A percentile compares a stretch with the other conserved stretches of the same genome.
phyloP scores from a whole-genome alignment of 768 basidiomycete species.

The Pulveroboletus sp. region DNA sequence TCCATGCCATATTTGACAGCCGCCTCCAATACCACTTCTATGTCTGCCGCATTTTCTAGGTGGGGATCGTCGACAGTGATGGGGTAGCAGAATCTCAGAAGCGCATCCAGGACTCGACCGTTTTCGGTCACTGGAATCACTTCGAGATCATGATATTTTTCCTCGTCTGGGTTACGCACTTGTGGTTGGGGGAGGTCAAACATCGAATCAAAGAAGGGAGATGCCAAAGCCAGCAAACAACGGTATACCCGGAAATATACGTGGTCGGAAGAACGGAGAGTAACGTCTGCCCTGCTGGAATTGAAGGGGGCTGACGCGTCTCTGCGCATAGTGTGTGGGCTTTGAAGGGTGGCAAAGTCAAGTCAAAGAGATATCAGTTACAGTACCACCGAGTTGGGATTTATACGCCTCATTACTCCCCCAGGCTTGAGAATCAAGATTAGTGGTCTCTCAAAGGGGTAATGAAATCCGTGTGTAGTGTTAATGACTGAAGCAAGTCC shows the following conservation, averaged over 20 bases:
- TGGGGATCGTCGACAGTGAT: conserved; percentile 22
- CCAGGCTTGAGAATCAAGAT: too few species aligned
- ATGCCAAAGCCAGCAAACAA: conserved; percentile 25
- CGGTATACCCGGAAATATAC: conserved; percentile 25
- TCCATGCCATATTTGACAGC: conserved; percentile 33
- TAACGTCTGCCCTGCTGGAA: conserved; percentile 45
- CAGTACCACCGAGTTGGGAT: neutral
- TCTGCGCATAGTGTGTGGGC: conserved; percentile 14
- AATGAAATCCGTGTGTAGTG: too few species aligned
- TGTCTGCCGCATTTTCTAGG: conserved; percentile 11
- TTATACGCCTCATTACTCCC: conserved; percentile 5
- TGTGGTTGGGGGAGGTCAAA: conserved; percentile 29
- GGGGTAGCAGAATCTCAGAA: conserved; percentile 38
- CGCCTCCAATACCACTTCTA: conserved; percentile 25
- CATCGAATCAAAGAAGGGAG: conserved; percentile 32
- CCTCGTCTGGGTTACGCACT: conserved; percentile 5
- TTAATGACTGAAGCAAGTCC: too few species aligned
- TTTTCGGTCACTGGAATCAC: conserved; percentile 31
- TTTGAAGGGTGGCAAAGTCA: neutral
- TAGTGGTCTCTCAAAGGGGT: too few species aligned
- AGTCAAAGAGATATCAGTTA: neutral
- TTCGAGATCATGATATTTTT: conserved; percentile 16
- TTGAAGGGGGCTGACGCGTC: conserved; percentile 42
- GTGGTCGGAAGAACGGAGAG: conserved; percentile 49
- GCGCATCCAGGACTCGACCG: conserved; percentile 24